These are phyloP conservation scores for Colletotrichum tofieldiae DNA, from an alignment of 2,329 filamentous ascomycete genomes.

Conservation along the genomic window DNA sequence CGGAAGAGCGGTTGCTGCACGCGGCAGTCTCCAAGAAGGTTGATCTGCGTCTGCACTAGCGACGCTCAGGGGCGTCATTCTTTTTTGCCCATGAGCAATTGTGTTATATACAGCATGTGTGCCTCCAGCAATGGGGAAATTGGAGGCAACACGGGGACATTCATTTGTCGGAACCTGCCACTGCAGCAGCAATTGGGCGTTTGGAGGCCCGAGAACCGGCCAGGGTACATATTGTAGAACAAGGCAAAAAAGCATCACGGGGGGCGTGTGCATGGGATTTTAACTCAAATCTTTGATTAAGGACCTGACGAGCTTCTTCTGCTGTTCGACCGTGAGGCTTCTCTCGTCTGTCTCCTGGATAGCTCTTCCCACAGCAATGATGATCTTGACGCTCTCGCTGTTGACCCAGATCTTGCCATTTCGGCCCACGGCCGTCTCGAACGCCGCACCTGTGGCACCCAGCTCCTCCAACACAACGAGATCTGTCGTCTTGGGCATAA, in stretches of 20 bases:
- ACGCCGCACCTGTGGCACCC: conserved; percentile 82
- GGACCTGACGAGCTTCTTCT: conserved; percentile 79
- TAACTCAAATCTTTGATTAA: conserved; percentile 73
- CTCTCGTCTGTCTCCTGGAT: conserved; percentile 84
- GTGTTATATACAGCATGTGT: conserved; percentile 20
- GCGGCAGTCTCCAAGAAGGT: background rate
- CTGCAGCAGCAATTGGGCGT: conserved; percentile 22
- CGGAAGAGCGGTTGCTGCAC: background rate
- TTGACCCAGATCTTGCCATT: conserved; percentile 96
- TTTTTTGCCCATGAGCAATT: conserved; percentile 16
- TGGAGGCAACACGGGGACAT: conserved; percentile 8
- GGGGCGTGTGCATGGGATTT: conserved; percentile 43
- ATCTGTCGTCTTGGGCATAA: conserved; percentile 75
- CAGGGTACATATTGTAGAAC: conserved; percentile 37
- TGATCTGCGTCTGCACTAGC: background rate
- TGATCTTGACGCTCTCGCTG: conserved; percentile 80
- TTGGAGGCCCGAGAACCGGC: conserved; percentile 26
- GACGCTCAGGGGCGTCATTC: conserved; percentile 22
- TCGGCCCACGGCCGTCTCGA: conserved; percentile 93
- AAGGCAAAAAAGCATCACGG: conserved; percentile 40
- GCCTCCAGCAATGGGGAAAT: background rate
- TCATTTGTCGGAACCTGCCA: conserved; percentile 23
- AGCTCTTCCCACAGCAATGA: conserved; percentile 84
- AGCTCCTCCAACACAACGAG: conserved; percentile 86
- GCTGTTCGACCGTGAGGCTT: conserved; percentile 73